These are phyloP conservation scores for Chrysanthemum makinoi DNA, from an alignment of 129 eudicot genomes.

Conservation along the genomic window DNA sequence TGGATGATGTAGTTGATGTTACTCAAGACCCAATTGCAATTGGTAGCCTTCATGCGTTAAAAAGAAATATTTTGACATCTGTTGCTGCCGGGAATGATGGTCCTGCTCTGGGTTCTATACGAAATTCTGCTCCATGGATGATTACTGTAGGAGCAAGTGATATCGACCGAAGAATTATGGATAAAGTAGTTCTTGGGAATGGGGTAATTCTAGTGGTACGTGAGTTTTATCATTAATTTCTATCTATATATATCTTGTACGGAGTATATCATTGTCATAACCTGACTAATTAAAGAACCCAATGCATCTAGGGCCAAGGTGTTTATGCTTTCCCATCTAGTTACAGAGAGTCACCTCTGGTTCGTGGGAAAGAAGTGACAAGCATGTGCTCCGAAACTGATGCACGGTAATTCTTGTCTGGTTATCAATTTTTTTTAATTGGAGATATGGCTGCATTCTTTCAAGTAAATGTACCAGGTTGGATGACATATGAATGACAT, in stretches of 20 bases:
- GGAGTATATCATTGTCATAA: too few species aligned
- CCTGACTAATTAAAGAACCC: too few species aligned
- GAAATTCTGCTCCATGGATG: slow-evolving; percentile 48
- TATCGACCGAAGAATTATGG: too few species aligned
- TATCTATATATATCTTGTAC: too few species aligned
- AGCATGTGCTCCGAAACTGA: not conserved
- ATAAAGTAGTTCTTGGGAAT: too few species aligned
- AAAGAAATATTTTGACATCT: slow-evolving; percentile 32
- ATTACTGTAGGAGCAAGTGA: too few species aligned
- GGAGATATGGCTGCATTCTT: too few species aligned
- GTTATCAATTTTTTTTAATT: not conserved
- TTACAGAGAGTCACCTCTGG: slow-evolving; percentile 28
- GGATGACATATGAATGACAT: not conserved
- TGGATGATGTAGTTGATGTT: not conserved
- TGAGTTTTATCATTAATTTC: too few species aligned
- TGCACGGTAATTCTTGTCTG: slow-evolving; percentile 22
- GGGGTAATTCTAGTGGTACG: too few species aligned
- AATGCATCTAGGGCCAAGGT: too few species aligned
- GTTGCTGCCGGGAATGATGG: slow-evolving; percentile 39
- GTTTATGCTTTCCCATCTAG: slow-evolving; percentile 34
- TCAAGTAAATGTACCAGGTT: not conserved
- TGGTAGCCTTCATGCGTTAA: slow-evolving; percentile 46
- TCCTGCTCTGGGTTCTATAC: not conserved
- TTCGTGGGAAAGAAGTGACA: slow-evolving; percentile 38
- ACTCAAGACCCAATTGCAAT: slow-evolving; percentile 27